A percentile compares a stretch with the other conserved stretches of the same genome.
Conservation (phyloP, 371 early-diverging fungal species). For the Mortierella sp. region DNA sequence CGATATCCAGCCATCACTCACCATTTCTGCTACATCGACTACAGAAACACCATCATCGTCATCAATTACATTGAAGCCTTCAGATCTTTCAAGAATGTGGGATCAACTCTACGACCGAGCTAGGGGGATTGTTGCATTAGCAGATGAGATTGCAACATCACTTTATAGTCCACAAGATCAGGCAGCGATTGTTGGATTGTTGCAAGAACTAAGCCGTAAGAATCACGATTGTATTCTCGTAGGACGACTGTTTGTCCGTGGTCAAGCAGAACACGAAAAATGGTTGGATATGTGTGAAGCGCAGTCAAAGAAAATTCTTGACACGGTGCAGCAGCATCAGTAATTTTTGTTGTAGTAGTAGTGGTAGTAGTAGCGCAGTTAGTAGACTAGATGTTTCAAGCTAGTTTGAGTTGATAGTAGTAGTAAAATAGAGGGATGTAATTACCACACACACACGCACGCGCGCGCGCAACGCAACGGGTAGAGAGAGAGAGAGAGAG, state of each 20-base stretch:
- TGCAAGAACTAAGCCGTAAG: constrained; percentile 41
- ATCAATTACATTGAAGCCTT: constrained; percentile 18
- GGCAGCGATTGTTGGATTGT: constrained; percentile 16
- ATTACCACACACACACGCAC: too few species aligned
- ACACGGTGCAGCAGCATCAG: constrained; percentile 15
- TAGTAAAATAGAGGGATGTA: too few species aligned
- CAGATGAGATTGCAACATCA: constrained; percentile 54
- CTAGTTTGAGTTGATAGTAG: too few species aligned
- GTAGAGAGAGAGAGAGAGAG: too few species aligned
- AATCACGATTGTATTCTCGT: constrained; percentile 49
- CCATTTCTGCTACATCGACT: constrained; percentile 1
- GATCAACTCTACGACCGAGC: constrained; percentile 51
- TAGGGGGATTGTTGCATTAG: constrained; percentile 38
- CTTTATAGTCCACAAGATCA: constrained; percentile 50
- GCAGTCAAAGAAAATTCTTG: constrained; percentile 50
- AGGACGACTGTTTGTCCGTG: constrained; percentile 48
- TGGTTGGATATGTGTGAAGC: constrained; percentile 57
- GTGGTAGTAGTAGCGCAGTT: too few species aligned
- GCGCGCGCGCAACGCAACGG: too few species aligned
- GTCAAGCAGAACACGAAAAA: constrained; percentile 51
- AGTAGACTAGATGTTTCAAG: too few species aligned
- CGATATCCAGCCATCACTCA: constrained; percentile 23
- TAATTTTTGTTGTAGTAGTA: neutral
- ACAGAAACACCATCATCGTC: constrained; percentile 4
- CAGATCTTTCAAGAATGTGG: constrained; percentile 54